Evolutionary conservation across 1,284 basidiomycete species (phyloP).

Genomic region (Agaricales sp.): DNA sequence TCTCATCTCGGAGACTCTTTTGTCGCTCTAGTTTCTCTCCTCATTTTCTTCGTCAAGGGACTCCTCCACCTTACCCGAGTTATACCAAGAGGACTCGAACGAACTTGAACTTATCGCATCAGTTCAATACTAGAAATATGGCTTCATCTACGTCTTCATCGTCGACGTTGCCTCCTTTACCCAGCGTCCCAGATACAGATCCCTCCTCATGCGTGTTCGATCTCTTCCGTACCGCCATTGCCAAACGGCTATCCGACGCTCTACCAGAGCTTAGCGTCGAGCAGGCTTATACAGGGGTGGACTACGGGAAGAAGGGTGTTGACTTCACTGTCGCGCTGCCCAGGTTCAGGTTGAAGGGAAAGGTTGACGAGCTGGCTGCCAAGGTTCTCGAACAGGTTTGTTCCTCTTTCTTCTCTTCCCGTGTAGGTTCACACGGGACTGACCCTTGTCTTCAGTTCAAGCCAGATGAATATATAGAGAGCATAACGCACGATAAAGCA

Average conservation of each 20-base stretch:
- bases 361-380: constrained; percentile 70
- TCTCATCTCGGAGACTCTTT: too few relatives aligned
- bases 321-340: constrained; percentile 93
- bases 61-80: too few relatives aligned
- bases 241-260: constrained; percentile 63
- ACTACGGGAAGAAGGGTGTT: constrained; percentile 84
- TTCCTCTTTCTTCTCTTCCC: constrained; percentile 5
- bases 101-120: too few relatives aligned
- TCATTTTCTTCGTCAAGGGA: too few relatives aligned
- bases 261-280: constrained; percentile 61
- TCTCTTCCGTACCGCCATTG: constrained; percentile 78
- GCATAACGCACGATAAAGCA: constrained; percentile 58
- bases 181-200: constrained; percentile 56
- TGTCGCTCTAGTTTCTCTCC: too few relatives aligned
- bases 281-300: constrained; percentile 73
- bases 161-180: constrained; percentile 25
- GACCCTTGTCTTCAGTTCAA: constrained; percentile 40
- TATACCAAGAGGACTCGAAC: too few relatives aligned
- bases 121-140: too few relatives aligned
- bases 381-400: constrained; percentile 65
- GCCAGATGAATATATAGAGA: constrained; percentile 58
- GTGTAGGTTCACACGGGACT: neutral
- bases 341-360: constrained; percentile 81
- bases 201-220: constrained; percentile 70
- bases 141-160: neutral